phyloP scores from a whole-genome alignment of 768 basidiomycete genomes.

The Termitomyces sp. region DNA sequence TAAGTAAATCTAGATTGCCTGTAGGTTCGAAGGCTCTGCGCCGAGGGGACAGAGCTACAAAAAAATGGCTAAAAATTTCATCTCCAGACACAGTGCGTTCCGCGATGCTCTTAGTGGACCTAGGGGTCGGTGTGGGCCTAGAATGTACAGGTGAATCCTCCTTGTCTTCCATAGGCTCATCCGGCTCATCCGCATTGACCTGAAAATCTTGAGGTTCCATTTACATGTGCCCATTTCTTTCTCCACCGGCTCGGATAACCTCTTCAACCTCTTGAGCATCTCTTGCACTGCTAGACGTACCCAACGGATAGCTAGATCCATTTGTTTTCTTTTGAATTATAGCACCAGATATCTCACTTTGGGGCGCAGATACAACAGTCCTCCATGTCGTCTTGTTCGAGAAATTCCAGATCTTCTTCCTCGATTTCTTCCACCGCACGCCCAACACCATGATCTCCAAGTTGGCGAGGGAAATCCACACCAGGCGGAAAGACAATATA shows the following conservation, averaged over 20 bases:
- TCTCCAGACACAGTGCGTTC: slow-evolving; percentile 1
- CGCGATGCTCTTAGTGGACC: slow-evolving; percentile 8
- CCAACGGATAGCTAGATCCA: slow-evolving; percentile 11
- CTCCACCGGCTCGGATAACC: slow-evolving; percentile 9
- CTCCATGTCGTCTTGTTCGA: slow-evolving; percentile 17
- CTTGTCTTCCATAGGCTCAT: not conserved
- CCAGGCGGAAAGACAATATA: slow-evolving; percentile 68
- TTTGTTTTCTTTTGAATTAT: slow-evolving; percentile 1
- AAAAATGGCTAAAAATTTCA: too few relatives aligned
- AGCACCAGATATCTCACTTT: not conserved
- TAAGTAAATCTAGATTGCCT: too few relatives aligned
- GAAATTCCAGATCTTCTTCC: slow-evolving; percentile 19
- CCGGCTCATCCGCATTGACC: not conserved
- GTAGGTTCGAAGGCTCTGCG: too few relatives aligned
- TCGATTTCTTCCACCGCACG: slow-evolving; percentile 20
- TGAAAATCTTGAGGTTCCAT: not conserved
- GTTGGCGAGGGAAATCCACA: slow-evolving; percentile 50
- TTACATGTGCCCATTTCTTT: slow-evolving; percentile 4
- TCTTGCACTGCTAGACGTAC: slow-evolving; percentile 24
- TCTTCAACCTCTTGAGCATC: slow-evolving; percentile 24
- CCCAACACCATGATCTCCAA: slow-evolving; percentile 38
- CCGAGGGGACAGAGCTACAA: too few relatives aligned
- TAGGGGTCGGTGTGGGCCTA: slow-evolving; percentile 7
- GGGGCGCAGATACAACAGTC: slow-evolving; percentile 11
- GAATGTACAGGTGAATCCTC: not conserved